Conservation (phyloP, 2,329 filamentous ascomycete species). For the Fusarium papillatum region DNA sequence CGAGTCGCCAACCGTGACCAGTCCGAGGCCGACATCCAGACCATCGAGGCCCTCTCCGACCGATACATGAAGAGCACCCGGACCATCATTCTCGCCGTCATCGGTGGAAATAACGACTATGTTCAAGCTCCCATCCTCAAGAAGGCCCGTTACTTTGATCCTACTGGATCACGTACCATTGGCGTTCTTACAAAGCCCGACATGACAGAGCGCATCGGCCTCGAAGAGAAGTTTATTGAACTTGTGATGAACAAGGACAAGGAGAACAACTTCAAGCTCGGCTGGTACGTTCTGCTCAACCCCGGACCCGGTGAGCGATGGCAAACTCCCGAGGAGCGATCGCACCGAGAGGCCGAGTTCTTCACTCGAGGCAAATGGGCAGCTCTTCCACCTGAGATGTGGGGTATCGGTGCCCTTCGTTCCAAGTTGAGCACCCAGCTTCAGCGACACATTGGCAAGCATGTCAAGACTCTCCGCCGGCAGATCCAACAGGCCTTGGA, state of each 20-base stretch:
- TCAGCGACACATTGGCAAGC: conserved; percentile 65
- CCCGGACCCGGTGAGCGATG: conserved; percentile 62
- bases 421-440: conserved; percentile 64
- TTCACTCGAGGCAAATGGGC: conserved; percentile 64
- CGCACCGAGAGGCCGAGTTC: conserved; percentile 60
- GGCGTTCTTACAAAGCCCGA: conserved; percentile 67
- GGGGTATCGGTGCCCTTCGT: conserved; percentile 60
- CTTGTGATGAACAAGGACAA: conserved; percentile 64
- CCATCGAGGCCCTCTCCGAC: conserved; percentile 65
- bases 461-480: conserved; percentile 63
- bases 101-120: conserved; percentile 68
- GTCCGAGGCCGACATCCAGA: conserved; percentile 64
- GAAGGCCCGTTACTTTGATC: conserved; percentile 65
- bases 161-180: conserved; percentile 62
- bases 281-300: conserved; percentile 66
- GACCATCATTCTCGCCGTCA: conserved; percentile 68
- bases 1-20: conserved; percentile 66
- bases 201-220: conserved; percentile 64
- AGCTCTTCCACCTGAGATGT: conserved; percentile 60
- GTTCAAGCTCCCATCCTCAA: conserved; percentile 65
- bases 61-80: conserved; percentile 69
- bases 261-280: conserved; percentile 64
- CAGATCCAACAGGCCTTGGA: conserved; percentile 66
- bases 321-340: conserved; percentile 57
- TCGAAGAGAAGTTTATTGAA: conserved; percentile 68